Conservation (phyloP, 768 basidiomycete species). For the Pleurotus giganteus region DNA sequence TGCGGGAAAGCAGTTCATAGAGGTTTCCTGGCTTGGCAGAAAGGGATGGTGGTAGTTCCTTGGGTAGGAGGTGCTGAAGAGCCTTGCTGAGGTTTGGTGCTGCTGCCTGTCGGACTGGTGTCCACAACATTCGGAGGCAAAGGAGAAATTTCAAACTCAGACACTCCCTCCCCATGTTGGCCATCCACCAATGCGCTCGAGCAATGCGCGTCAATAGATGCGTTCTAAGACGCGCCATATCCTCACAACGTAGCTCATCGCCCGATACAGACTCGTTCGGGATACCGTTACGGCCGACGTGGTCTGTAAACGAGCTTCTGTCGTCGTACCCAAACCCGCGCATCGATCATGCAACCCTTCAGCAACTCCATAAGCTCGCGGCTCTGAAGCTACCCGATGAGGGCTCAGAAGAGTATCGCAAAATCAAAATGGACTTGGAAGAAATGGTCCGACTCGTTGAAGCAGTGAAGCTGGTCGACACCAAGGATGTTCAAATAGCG, state of each 20-base stretch:
- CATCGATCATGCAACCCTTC: slow-evolving; percentile 55
- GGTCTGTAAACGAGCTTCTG: slow-evolving; percentile 77
- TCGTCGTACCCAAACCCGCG: slow-evolving; percentile 74
- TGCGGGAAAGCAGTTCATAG: slow-evolving; percentile 69
- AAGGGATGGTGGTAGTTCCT: slow-evolving; percentile 58
- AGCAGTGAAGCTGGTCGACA: slow-evolving; percentile 68
- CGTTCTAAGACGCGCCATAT: not conserved
- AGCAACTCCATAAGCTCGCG: slow-evolving; percentile 67
- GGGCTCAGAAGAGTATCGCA: slow-evolving; percentile 49
- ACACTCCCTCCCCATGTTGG: slow-evolving; percentile 19
- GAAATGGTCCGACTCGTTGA: slow-evolving; percentile 77
- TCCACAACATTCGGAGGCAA: slow-evolving; percentile 32
- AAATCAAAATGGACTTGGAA: slow-evolving; percentile 59
- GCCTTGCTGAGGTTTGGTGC: slow-evolving; percentile 21
- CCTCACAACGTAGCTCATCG: slow-evolving; percentile 6
- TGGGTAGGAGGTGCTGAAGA: slow-evolving; percentile 59
- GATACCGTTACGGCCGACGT: slow-evolving; percentile 66
- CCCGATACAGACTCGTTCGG: slow-evolving; percentile 52
- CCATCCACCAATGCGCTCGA: slow-evolving; percentile 21
- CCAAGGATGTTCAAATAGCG: slow-evolving; percentile 29
- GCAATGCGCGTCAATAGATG: slow-evolving; percentile 9
- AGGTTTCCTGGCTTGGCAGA: slow-evolving; percentile 58
- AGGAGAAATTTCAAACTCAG: slow-evolving; percentile 23
- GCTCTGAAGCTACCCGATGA: slow-evolving; percentile 67
- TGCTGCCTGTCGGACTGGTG: slow-evolving; percentile 24